These are phyloP conservation scores for Chaetomiaceae sp. DNA, from an alignment of 2,329 filamentous ascomycete genomes.

Conservation along the genomic window DNA sequence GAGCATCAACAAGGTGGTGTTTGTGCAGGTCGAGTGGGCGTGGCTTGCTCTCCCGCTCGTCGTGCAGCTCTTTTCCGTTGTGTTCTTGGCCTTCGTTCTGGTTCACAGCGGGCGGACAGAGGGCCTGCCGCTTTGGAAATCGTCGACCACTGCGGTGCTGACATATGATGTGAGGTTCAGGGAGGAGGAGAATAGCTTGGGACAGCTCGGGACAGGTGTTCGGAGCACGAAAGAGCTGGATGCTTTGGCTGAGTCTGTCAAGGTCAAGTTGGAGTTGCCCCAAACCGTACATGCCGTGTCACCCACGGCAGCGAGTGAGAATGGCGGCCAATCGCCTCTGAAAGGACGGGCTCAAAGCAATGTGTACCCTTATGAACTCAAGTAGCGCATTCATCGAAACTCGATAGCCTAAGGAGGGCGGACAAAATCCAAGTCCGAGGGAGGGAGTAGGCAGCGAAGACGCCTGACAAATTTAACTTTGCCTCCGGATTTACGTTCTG, in stretches of 20 bases:
- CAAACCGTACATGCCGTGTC: too few species aligned
- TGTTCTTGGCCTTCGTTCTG: conserved; percentile 4
- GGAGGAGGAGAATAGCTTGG: background rate
- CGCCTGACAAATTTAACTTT: too few species aligned
- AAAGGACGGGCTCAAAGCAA: too few species aligned
- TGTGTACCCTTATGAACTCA: too few species aligned
- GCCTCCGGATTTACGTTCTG: too few species aligned
- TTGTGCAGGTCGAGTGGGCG: conserved; percentile 11
- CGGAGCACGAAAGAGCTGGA: conserved; percentile 5
- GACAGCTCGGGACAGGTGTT: conserved; percentile 7
- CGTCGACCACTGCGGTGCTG: conserved; percentile 7
- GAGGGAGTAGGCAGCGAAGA: too few species aligned
- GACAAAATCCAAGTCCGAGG: too few species aligned
- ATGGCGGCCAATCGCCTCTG: too few species aligned
- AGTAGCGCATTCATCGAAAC: too few species aligned
- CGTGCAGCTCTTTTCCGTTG: conserved; percentile 4
- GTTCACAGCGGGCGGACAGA: background rate
- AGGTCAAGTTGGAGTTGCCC: conserved; percentile 7
- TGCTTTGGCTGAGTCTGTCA: background rate
- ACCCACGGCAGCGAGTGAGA: too few species aligned
- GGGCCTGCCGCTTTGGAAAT: conserved; percentile 16
- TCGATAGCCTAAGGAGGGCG: too few species aligned
- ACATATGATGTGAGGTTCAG: conserved; percentile 8
- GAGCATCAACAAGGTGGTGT: conserved; percentile 19
- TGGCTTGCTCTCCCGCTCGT: conserved; percentile 11